Evolutionary conservation across 768 basidiomycete species (phyloP), one percentile per base, ranked within the genome.

Genomic region (Rubroboletus pulcherrimus): DNA sequence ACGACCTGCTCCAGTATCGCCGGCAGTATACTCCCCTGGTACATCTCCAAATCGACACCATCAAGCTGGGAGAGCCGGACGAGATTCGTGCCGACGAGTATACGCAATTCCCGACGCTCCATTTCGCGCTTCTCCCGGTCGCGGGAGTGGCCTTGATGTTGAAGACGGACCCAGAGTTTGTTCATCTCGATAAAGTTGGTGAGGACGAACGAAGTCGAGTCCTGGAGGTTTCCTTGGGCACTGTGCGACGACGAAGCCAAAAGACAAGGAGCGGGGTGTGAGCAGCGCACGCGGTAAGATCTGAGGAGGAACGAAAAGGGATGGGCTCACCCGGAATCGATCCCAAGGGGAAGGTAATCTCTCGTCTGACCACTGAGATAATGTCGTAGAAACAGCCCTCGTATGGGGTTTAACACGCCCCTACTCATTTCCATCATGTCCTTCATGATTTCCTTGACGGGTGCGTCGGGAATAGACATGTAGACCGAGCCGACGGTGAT

Each of bases 371-470:
- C 96, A 56, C 91, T 93, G 34, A 98, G 84, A 72, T 98, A 98
- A 69, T 99, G 96, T 29, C 96, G 81, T 35, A 99, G 77, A 74
- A 99, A 99, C 34, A 99, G 76, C 17, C 97, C 97, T 44, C 97
- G 81, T 48, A 94, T 93, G n/a, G 97, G 96, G 70, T 98, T 94
- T 59, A 98, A 80, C 5, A 99, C 93, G 57, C 97, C 97, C 19
- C 94, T 80, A 35, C 93, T 93, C 97, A 98, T 98, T 73, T 99
- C 97, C 89, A 99, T 89, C 96, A 98, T 98, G 73, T 99, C 97
- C 80, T 97, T 98, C 96, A 98, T 99, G 59, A 99, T 93, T 76
- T 99, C 96, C 78, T 94, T 97, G 53, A 98, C 87, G 5, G 96
- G 96, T 10, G 96, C 95, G 56, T 97, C 96, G 3, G 93, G 86